Evolutionary conservation across 2,329 filamentous ascomycete species (phyloP).

Genomic region (Lecanicillium sp.): DNA sequence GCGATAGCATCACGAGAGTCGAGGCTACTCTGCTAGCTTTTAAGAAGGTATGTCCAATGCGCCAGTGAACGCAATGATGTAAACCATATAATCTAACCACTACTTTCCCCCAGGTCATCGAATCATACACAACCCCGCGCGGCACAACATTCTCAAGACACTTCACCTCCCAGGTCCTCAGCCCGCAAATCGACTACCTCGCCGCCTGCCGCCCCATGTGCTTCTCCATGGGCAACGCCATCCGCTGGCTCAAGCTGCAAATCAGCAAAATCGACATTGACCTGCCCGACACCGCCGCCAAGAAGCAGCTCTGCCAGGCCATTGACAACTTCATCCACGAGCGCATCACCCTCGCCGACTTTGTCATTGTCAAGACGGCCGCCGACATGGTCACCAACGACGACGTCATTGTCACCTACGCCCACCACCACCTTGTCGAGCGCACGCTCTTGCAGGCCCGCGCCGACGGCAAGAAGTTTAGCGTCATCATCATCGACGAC

Average conservation of each 20-base stretch:
- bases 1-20: constrained; percentile 81
- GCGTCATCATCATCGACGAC: constrained; percentile 77
- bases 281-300: constrained; percentile 72
- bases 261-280: constrained; percentile 88
- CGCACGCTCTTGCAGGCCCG: constrained; percentile 70
- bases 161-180: constrained; percentile 83
- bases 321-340: constrained; percentile 90
- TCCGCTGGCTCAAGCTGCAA: constrained; percentile 86
- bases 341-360: constrained; percentile 78
- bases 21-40: constrained; percentile 85
- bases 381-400: constrained; percentile 68
- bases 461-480: constrained; percentile 63
- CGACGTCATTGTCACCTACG: constrained; percentile 81
- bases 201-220: constrained; percentile 91
- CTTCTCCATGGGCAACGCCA: constrained; percentile 94
- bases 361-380: constrained; percentile 74
- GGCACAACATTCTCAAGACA: constrained; percentile 82
- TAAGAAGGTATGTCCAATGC: constrained; percentile 74
- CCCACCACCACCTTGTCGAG: constrained; percentile 79
- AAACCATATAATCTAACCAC: background rate
- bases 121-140: constrained; percentile 82
- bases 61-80: background rate
- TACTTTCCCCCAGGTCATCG: constrained; percentile 58
- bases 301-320: constrained; percentile 65
- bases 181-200: constrained; percentile 91